phyloP scores from a whole-genome alignment of 1,284 basidiomycete species.

The Gymnopus androsaceus region DNA sequence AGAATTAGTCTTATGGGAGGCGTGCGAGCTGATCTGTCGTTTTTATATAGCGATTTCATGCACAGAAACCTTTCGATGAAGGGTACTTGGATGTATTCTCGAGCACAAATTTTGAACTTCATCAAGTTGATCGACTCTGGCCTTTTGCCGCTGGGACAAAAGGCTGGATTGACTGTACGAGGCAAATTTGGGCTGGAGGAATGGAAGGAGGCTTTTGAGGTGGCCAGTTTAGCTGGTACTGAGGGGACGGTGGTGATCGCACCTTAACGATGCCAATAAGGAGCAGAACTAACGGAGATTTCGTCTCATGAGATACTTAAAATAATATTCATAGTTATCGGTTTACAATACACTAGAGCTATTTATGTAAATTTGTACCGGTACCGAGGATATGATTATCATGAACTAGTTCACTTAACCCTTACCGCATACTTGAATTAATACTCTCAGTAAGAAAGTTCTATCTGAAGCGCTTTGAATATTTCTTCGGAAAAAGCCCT shows the following conservation, averaged over 20 bases:
- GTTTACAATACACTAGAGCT: too few relatives aligned
- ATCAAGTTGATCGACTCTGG: neutral
- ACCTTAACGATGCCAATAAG: too few relatives aligned
- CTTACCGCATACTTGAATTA: too few relatives aligned
- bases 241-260: neutral
- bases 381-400: too few relatives aligned
- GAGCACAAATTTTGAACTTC: neutral
- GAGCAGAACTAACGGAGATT: too few relatives aligned
- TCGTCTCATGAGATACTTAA: too few relatives aligned
- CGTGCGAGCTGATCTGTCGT: neutral
- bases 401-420: too few relatives aligned
- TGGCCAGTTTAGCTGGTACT: neutral
- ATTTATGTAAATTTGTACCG: too few relatives aligned
- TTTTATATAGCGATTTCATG: neutral
- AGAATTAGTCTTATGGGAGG: conserved; percentile 3
- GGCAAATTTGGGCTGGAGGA: neutral
- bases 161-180: neutral
- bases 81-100: conserved; percentile 2
- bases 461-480: too few relatives aligned
- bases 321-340: too few relatives aligned
- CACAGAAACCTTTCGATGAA: neutral
- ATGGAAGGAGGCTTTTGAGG: neutral
- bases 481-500: too few relatives aligned
- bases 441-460: too few relatives aligned
- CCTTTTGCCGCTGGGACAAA: neutral